Conservation (phyloP, 371 early-diverging fungal genomes). For the Mucor velutinosus region DNA sequence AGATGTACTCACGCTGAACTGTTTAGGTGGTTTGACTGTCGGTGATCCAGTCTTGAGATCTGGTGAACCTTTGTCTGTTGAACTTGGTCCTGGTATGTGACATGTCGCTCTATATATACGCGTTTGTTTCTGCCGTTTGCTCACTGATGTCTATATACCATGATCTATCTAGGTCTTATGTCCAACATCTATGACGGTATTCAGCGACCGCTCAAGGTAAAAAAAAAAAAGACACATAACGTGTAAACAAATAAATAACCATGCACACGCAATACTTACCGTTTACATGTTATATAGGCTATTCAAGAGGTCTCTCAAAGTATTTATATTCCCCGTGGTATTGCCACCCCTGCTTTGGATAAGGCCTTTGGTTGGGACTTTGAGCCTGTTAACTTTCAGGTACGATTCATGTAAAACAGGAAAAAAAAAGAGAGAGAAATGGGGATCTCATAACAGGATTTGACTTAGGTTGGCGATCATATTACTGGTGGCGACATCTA, state of each 20-base stretch:
- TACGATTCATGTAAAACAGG: slow-evolving; percentile 19
- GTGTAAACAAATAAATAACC: neutral
- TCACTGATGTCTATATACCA: neutral
- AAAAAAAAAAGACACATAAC: slow-evolving; percentile 7
- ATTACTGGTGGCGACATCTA: slow-evolving; percentile 98
- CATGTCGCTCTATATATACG: slow-evolving; percentile 10
- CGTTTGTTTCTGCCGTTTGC: neutral
- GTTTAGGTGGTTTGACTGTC: slow-evolving; percentile 94
- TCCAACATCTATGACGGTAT: slow-evolving; percentile 99
- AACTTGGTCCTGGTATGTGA: slow-evolving; percentile 95
- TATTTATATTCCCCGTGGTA: slow-evolving; percentile 99
- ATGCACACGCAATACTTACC: slow-evolving; percentile 1
- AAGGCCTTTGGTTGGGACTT: slow-evolving; percentile 95
- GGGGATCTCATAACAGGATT: neutral
- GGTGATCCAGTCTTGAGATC: slow-evolving; percentile 99
- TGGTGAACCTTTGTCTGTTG: slow-evolving; percentile 98
- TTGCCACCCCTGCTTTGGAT: slow-evolving; percentile 96
- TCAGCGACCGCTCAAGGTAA: slow-evolving; percentile 95
- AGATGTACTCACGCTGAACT: slow-evolving; percentile 10
- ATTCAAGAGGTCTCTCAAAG: slow-evolving; percentile 94
- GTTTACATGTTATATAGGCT: slow-evolving; percentile 49
- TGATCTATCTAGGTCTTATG: slow-evolving; percentile 73
- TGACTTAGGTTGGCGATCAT: slow-evolving; percentile 87
- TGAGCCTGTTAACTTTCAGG: slow-evolving; percentile 86
- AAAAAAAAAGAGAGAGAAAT: neutral